Evolutionary conservation across 257 asterid genomes (phyloP).

Genomic region (Solanum arcanum): DNA sequence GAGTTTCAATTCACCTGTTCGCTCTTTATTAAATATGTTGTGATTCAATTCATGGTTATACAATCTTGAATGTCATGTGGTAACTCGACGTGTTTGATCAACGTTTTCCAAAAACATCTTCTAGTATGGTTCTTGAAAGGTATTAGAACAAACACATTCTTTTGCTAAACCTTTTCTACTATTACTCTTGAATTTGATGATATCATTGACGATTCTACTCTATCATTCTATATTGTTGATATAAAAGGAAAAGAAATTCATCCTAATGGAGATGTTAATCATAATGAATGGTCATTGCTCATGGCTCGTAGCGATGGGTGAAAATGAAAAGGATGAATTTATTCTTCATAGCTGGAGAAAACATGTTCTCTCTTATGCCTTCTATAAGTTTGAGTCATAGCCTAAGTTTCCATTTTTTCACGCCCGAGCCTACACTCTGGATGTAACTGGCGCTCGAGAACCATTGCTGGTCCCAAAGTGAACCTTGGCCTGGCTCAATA

Average conservation of each 20-base stretch:
- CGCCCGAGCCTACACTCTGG: no score
- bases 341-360: neutral
- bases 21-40: neutral
- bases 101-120: neutral
- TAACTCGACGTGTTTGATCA: neutral
- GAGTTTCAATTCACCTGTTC: neutral
- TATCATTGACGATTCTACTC: neutral
- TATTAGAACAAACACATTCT: neutral
- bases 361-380: neutral
- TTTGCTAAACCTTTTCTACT: no score
- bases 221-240: neutral
- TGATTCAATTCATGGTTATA: neutral
- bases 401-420: neutral
- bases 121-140: neutral
- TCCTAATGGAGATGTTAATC: neutral
- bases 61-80: neutral
- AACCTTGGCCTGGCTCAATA: no score
- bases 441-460: no score
- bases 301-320: neutral
- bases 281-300: neutral
- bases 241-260: neutral
- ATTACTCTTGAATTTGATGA: no score
- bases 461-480: no score
- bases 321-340: neutral
- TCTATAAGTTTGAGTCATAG: neutral